Evolutionary conservation across 352 stramenopile genomes (phyloP).

Genomic region (Globisporangium spinosum): DNA sequence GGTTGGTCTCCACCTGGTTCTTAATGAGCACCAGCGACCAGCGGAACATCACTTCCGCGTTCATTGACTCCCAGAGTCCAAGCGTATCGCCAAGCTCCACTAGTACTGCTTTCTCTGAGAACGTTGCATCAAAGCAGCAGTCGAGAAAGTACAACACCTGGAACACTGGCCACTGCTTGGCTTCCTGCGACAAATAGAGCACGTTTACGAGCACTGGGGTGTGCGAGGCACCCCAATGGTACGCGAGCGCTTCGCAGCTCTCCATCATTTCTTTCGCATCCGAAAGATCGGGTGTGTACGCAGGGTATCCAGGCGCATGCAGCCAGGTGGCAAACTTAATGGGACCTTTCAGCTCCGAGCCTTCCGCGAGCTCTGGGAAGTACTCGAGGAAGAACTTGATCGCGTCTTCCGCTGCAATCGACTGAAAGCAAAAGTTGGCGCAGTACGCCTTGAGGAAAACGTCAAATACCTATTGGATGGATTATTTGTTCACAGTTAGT

Average conservation of each 20-base stretch:
- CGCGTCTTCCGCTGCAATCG: conserved; percentile 68
- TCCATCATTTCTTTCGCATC: conserved; percentile 73
- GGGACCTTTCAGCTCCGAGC: conserved; percentile 44
- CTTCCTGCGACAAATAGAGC: conserved; percentile 54
- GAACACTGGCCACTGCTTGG: conserved; percentile 55
- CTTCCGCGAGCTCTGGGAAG: conserved; percentile 58
- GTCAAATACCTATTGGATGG: conserved; percentile 47
- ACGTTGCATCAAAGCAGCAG: conserved; percentile 47
- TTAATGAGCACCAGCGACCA: conserved; percentile 66
- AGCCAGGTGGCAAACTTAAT: conserved; percentile 72
- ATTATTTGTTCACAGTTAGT: background rate
- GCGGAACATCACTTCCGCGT: conserved; percentile 65
- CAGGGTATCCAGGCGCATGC: conserved; percentile 56
- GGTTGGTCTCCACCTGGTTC: conserved; percentile 43
- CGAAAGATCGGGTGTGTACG: conserved; percentile 52
- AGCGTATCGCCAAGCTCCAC: conserved; percentile 50
- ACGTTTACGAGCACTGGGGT: conserved; percentile 57
- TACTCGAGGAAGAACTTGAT: conserved; percentile 64
- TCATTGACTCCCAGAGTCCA: conserved; percentile 48
- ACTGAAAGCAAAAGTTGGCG: conserved; percentile 66
- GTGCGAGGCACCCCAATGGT: conserved; percentile 48
- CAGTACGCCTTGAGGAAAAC: conserved; percentile 67
- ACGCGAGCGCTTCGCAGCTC: conserved; percentile 57
- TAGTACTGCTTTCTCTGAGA: conserved; percentile 40
- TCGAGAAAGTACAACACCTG: conserved; percentile 70